Base-by-base conservation (phyloP, 768 basidiomycete species). In the Mycena rosella region DNA sequence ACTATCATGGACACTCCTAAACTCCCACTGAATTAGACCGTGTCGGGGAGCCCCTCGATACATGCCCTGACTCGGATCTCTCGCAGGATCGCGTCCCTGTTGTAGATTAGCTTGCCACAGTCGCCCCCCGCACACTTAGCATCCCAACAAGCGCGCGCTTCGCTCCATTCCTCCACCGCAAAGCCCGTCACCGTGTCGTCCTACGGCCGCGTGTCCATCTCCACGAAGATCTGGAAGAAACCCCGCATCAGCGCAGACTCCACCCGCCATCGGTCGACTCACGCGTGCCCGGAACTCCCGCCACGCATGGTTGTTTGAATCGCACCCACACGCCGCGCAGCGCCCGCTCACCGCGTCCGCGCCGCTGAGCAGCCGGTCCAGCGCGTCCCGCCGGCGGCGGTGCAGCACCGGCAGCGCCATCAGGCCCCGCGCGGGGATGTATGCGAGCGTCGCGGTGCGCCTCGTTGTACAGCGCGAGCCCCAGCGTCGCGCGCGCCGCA, bases 121-220 rank as follows among this genome's bases (percentile, higher is more conserved):
- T 34, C 66, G 5, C 34, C 48, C 32, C 52, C 53, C 5, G 17
- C 32, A 26, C 70, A 71, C 34, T 58, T 79, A 0, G 83, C 77
- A 56, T 74, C 75, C 85, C 85, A 86, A 62, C 83, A 86, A 15
- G 79, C 77, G 70, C 75, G 73, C n/a, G 86, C 84, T 51, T 81
- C 78, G 0, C 74, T 70, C 84, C 85, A 86, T 36, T 80, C 82
- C 24, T 74, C 73, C 63, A 84, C 70, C 17, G 82, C 84, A 2
- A 67, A 56, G 3, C 77, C 73, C 63, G 76, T 38, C n/a, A 86
- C 73, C 22, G 82, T 84, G 67, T 86, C 84, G 26, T 84, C 86
- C 45, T 80, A 63, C 30, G 85, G 81, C 18, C 84, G 79, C 1
- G 40, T 56, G 65, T 86, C 86, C 79, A 86, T 81, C 78, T 85